Evolutionary conservation across 176 grass and related monocot genomes (phyloP), one percentile per base, ranked within the genome.

Genomic region (Eragrostis nindensis): DNA sequence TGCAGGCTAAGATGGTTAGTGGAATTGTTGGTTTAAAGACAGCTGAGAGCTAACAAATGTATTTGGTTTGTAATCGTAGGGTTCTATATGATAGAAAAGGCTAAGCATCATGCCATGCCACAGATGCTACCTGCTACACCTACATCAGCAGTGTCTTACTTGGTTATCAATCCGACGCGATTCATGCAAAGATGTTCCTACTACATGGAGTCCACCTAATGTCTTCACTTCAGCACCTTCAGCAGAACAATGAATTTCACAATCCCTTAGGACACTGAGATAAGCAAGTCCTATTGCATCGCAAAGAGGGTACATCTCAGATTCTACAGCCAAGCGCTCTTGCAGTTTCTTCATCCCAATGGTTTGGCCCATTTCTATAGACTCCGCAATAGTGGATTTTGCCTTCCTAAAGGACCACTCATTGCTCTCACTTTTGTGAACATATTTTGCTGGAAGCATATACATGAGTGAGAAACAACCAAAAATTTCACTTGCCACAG

Each of bases 141-240:
- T n/a, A 52, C 21, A 81, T 25, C 57, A 82, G 27, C 12, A 78
- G 36, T 64, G 85, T 89, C 78, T 91, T 91, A 94, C 92, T 81
- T 98, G 95, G 81, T 98, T 98, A 92, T 98, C 95, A 78, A 98
- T 98, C 75, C 90, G 83, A 69, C 95, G 88, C 16, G 95, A 98
- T 68, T 98, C 95, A 77, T 98, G 95, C 71, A 98, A 87, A 82
- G 95, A 92, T 61, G 95, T 98, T 68, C 92, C 95, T 78, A 98
- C 88, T 75, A 98, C 95, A 89, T 98, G 95, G 74, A 98, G 95
- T 48, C 95, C 95, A 69, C 95, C 95, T 83, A 98, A 93, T 76
- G 18, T 80, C 87, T 92, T 98, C 83, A 98, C 95, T 62, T 89
- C 95, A 72, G 77, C 52, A 40, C 95, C 95, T 85, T 98, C 95